A percentile compares a stretch with the other conserved stretches of the same genome.
Conservation (phyloP, 169 alveolate species). For the Plasmodium ovale region DNA sequence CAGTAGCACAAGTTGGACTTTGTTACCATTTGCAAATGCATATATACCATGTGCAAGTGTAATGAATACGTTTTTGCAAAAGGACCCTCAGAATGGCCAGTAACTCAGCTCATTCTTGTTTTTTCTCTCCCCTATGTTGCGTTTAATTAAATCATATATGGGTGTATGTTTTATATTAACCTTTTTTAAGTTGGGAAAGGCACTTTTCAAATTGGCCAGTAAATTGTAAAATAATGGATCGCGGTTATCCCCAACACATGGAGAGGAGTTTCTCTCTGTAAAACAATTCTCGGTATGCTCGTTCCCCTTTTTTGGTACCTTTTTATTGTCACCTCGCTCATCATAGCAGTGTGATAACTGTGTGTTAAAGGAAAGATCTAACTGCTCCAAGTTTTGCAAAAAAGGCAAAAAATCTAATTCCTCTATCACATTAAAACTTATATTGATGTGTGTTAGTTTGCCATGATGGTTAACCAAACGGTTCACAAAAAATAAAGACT, state of each 20-base stretch:
- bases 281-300: neutral
- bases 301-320: neutral
- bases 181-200: constrained; percentile 26
- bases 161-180: constrained; percentile 23
- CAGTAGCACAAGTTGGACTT: neutral
- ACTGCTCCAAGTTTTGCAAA: constrained; percentile 17
- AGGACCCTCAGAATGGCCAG: neutral
- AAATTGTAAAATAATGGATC: neutral
- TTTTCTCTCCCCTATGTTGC: neutral
- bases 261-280: neutral
- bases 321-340: neutral
- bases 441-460: constrained; percentile 16
- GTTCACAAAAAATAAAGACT: too few relatives aligned
- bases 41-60: too few relatives aligned
- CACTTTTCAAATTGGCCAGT: neutral
- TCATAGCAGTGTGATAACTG: too few relatives aligned
- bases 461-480: constrained; percentile 22
- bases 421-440: constrained; percentile 28
- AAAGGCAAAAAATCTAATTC: neutral
- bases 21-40: neutral
- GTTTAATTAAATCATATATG: neutral
- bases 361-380: constrained; percentile 35
- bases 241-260: too few relatives aligned
- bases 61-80: neutral
- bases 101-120: neutral